Evolutionary conservation across 768 basidiomycete species (phyloP).

Genomic region (Leccinellum albellum): DNA sequence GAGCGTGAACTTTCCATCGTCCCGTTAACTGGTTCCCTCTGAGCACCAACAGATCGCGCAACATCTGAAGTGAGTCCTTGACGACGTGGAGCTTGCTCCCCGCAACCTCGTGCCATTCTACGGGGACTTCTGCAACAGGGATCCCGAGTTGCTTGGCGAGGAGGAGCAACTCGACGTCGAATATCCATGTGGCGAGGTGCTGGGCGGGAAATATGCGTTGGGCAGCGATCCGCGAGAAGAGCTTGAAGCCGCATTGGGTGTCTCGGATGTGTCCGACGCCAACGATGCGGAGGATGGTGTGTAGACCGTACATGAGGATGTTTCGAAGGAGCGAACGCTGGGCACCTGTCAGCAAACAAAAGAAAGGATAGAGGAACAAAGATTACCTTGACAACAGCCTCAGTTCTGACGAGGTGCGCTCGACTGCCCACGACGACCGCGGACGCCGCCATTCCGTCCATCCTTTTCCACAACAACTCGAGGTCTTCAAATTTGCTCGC

Average conservation of each 20-base stretch:
- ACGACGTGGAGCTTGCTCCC: constrained; percentile 90
- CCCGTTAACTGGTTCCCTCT: constrained; percentile 78
- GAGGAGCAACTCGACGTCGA: constrained; percentile 90
- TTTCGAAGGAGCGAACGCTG: constrained; percentile 89
- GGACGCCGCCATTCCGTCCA: constrained; percentile 52
- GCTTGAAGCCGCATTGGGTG: constrained; percentile 97
- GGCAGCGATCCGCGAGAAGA: constrained; percentile 83
- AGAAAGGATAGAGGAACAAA: not conserved
- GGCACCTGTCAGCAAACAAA: not conserved
- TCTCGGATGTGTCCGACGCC: constrained; percentile 90
- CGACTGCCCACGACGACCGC: constrained; percentile 80
- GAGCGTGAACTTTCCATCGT: constrained; percentile 54
- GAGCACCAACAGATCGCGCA: constrained; percentile 80
- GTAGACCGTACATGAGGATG: constrained; percentile 90
- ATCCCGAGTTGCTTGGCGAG: constrained; percentile 76
- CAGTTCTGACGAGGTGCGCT: constrained; percentile 88
- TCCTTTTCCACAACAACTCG: constrained; percentile 68
- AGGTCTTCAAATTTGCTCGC: constrained; percentile 87
- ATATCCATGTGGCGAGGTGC: constrained; percentile 91
- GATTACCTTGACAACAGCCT: constrained; percentile 85
- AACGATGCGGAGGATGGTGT: constrained; percentile 82
- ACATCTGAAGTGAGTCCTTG: constrained; percentile 84
- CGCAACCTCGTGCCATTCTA: constrained; percentile 90
- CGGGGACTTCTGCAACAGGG: constrained; percentile 80
- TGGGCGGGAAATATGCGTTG: constrained; percentile 80